These are phyloP conservation scores for Cystoderma amianthinum DNA, from an alignment of 768 basidiomycete genomes.

Conservation along the genomic window DNA sequence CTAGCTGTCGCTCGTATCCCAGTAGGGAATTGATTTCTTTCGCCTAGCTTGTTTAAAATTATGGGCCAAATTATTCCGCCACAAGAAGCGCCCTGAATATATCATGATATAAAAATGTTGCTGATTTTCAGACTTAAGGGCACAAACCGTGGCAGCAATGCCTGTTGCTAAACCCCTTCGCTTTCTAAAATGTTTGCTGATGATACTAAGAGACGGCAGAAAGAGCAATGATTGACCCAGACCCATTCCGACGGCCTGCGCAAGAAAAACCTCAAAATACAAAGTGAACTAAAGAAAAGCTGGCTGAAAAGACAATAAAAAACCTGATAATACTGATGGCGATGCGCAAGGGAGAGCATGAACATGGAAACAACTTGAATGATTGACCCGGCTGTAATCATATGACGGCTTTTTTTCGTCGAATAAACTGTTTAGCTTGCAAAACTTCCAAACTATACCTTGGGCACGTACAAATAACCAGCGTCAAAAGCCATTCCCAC, in stretches of 20 bases:
- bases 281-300: slow-evolving; percentile 7
- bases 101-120: neutral
- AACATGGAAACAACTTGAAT: slow-evolving; percentile 33
- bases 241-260: slow-evolving; percentile 55
- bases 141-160: slow-evolving; percentile 30
- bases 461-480: slow-evolving; percentile 35
- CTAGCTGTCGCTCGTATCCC: slow-evolving; percentile 29
- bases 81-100: slow-evolving; percentile 30
- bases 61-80: slow-evolving; percentile 51
- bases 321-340: slow-evolving; percentile 39
- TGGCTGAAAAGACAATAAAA: slow-evolving; percentile 3
- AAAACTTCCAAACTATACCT: slow-evolving; percentile 2
- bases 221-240: slow-evolving; percentile 40
- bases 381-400: slow-evolving; percentile 25
- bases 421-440: slow-evolving; percentile 1
- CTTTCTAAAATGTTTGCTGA: slow-evolving; percentile 38
- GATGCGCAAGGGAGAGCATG: slow-evolving; percentile 34
- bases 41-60: slow-evolving; percentile 29
- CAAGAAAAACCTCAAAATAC: slow-evolving; percentile 34
- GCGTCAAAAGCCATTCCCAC: slow-evolving; percentile 37
- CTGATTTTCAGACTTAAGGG: neutral
- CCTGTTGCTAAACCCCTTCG: slow-evolving; percentile 29
- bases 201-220: slow-evolving; percentile 39
- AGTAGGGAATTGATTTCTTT: slow-evolving; percentile 21
- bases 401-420: slow-evolving; percentile 20